Conservation (phyloP, 108 stramenopile genomes). For the Cyclotella atomus region DNA sequence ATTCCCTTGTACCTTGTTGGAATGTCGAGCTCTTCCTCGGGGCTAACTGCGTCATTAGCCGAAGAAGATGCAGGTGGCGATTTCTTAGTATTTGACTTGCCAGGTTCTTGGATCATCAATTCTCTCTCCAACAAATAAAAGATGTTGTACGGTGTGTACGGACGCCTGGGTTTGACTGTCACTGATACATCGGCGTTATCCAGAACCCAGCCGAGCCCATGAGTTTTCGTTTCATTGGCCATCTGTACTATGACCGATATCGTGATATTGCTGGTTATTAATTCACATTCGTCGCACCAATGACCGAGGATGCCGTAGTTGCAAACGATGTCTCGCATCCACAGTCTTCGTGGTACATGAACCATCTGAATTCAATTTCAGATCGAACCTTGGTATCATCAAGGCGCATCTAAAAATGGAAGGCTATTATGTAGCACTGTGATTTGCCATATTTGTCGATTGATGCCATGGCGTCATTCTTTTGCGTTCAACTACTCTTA, state of each 20-base stretch:
- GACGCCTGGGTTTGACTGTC: slow-evolving; percentile 28
- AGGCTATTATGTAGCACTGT: neutral
- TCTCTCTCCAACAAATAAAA: slow-evolving; percentile 52
- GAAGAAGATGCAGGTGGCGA: neutral
- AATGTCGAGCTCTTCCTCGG: slow-evolving; percentile 33
- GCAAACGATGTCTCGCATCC: too few species aligned
- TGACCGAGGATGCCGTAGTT: too few species aligned
- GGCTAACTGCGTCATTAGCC: neutral
- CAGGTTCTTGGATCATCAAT: slow-evolving; percentile 29
- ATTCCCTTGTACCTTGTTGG: slow-evolving; percentile 38
- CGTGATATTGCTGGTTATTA: neutral
- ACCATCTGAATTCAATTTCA: neutral
- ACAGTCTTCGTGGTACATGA: neutral
- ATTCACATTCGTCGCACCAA: neutral
- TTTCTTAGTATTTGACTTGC: neutral
- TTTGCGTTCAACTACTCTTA: too few species aligned
- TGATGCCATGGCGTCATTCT: too few species aligned
- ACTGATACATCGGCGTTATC: slow-evolving; percentile 25
- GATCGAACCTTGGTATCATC: neutral
- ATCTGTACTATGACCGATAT: neutral
- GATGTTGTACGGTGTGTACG: slow-evolving; percentile 50
- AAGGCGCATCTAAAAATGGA: neutral
- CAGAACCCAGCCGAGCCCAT: slow-evolving; percentile 21
- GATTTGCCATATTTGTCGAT: neutral
- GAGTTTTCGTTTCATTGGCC: neutral